A percentile compares a stretch with the other conserved stretches of the same genome.
These are phyloP conservation scores for Pseudogymnoascus destructans DNA, from an alignment of 2,329 filamentous ascomycete species.

Conservation along the genomic window DNA sequence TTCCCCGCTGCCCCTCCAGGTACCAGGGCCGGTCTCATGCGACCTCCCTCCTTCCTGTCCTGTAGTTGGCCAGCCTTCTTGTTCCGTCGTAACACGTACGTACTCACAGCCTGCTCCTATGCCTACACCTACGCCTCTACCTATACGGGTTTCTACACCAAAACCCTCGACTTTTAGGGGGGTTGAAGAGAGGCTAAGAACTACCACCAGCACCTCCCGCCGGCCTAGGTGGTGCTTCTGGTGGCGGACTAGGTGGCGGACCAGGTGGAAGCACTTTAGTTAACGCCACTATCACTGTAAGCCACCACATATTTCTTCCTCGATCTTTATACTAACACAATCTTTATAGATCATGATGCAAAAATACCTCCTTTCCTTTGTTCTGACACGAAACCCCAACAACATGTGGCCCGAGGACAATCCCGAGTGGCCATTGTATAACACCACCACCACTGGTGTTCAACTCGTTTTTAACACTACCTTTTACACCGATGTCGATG, in stretches of 20 bases:
- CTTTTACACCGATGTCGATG: conserved; percentile 23
- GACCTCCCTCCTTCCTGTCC: too few relatives aligned
- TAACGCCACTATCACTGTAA: conserved; percentile 20
- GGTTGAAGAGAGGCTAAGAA: too few relatives aligned
- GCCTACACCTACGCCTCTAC: too few relatives aligned
- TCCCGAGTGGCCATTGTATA: conserved; percentile 26
- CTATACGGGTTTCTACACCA: too few relatives aligned
- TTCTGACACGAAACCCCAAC: conserved; percentile 25
- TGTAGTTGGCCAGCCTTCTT: too few relatives aligned
- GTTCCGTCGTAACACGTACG: too few relatives aligned
- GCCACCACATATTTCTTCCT: neutral
- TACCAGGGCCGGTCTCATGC: too few relatives aligned
- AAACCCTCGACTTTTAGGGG: too few relatives aligned
- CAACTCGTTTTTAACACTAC: conserved; percentile 27
- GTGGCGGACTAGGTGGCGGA: conserved; percentile 10
- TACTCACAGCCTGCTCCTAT: too few relatives aligned
- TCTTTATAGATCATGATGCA: conserved; percentile 23
- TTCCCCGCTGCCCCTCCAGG: too few relatives aligned
- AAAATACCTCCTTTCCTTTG: conserved; percentile 28
- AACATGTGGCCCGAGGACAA: conserved; percentile 26
- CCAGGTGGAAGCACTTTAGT: conserved; percentile 18
- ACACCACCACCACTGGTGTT: conserved; percentile 18
- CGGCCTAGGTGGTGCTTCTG: conserved; percentile 12
- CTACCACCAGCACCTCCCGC: conserved; percentile 8
- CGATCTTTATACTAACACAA: conserved; percentile 6